Base-by-base conservation (phyloP, 139 green algal species). In the Closterium sp. region DNA sequence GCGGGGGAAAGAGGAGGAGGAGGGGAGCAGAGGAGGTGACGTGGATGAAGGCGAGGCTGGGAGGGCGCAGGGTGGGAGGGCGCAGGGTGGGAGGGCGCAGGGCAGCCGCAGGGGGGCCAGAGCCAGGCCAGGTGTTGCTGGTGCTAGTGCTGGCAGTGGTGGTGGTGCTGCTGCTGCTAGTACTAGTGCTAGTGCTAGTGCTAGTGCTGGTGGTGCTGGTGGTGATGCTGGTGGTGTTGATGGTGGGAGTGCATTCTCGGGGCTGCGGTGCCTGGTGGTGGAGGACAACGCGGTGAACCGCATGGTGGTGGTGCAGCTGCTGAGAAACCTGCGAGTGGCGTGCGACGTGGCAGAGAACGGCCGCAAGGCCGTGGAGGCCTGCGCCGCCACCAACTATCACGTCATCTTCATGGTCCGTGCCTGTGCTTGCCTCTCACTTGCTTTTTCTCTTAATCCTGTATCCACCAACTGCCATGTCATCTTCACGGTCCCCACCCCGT, bases 201-300 rank as follows among this genome's bases (percentile, higher is more conserved):
- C n/a, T n/a, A 2, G 43, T 2, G 9, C 55, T 76, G 55, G 16
- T 76, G 55, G 12, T 76, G 38, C 38, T 64, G 43, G 43, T 0
- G 3, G 43, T 25, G 43, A 16, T 0, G 3, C 16, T 25, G 10
- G 43, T 2, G 0, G 43, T 9, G 8, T 16, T 19, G 9, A 19
- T 3, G 16, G 4, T 1, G 55, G 55, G 5, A 19, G 55, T 1
- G 16, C 55, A 2, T 76, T 76, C 12, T 0, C 0, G 0, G 55
- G 55, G 55, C 55, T 76, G 55, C 12, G 55, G 55, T 32, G 64
- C 12, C 86, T 92, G 33, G 89, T 92, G 34, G 89, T 81, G 86
- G 89, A 92, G 33, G 89, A 92, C 89, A 92, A 92, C 55, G 90
- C 90, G 83, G 89, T 93, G 85, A 93, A 93, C 34, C 90, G 90